These are phyloP conservation scores for Elongisporangium prolatum DNA, from an alignment of 352 stramenopile genomes.

Conservation along the genomic window DNA sequence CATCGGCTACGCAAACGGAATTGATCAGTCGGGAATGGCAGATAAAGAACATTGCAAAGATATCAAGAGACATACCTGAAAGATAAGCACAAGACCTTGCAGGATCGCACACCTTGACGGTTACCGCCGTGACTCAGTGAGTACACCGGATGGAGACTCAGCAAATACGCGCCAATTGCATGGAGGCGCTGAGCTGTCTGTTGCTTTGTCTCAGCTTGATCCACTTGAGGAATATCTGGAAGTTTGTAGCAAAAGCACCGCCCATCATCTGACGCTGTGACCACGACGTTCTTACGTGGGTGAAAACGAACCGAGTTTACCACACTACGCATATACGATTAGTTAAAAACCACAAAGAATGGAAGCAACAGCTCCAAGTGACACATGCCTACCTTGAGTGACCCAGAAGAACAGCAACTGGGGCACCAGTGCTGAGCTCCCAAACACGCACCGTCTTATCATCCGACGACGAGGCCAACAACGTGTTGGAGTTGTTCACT, in stretches of 20 bases:
- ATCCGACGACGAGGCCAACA: slow-evolving; percentile 83
- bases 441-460: slow-evolving; percentile 88
- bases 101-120: slow-evolving; percentile 47
- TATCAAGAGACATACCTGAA: slow-evolving; percentile 26
- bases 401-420: slow-evolving; percentile 80
- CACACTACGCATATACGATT: slow-evolving; percentile 20
- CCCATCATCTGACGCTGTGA: slow-evolving; percentile 92
- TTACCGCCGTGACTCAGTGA: slow-evolving; percentile 58
- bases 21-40: neutral
- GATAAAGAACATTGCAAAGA: too few relatives aligned
- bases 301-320: slow-evolving; percentile 89
- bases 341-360: neutral
- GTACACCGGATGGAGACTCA: slow-evolving; percentile 77
- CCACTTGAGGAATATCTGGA: slow-evolving; percentile 50
- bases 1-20: slow-evolving; percentile 42
- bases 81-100: slow-evolving; percentile 68
- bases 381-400: slow-evolving; percentile 78
- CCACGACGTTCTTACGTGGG: slow-evolving; percentile 77
- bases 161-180: slow-evolving; percentile 63
- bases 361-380: neutral
- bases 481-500: slow-evolving; percentile 77
- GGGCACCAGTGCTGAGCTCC: slow-evolving; percentile 79
- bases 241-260: slow-evolving; percentile 90
- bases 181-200: slow-evolving; percentile 77
- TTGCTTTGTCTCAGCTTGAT: slow-evolving; percentile 59